These are phyloP conservation scores for Ambrosiella xylebori DNA, from an alignment of 2,329 filamentous ascomycete genomes.

Conservation along the genomic window DNA sequence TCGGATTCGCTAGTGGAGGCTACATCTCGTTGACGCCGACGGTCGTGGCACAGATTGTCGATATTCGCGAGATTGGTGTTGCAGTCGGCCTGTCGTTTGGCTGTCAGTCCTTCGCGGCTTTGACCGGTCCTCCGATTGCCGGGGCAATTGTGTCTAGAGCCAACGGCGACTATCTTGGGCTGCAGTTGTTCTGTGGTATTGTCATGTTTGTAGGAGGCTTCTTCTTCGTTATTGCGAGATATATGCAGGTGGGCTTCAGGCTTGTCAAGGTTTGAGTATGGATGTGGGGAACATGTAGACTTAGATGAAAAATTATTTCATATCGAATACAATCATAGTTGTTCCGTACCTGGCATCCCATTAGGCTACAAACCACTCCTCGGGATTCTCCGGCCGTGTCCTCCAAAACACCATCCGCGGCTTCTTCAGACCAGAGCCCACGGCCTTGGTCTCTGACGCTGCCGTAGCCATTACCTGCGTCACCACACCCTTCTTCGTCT, in stretches of 20 bases:
- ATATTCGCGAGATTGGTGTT: slow-evolving; percentile 51
- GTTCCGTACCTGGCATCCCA: too few species aligned
- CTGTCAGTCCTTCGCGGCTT: slow-evolving; percentile 42
- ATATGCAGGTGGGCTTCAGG: slow-evolving; percentile 22
- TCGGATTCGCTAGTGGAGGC: slow-evolving; percentile 51
- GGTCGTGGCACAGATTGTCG: slow-evolving; percentile 52
- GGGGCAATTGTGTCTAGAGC: slow-evolving; percentile 39
- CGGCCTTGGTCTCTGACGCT: too few species aligned
- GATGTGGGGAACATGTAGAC: too few species aligned
- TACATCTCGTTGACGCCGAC: slow-evolving; percentile 47
- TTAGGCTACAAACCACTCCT: too few species aligned
- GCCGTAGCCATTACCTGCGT: too few species aligned
- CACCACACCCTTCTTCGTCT: too few species aligned
- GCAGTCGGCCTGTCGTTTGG: slow-evolving; percentile 48
- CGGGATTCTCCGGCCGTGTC: too few species aligned
- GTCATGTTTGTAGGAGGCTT: slow-evolving; percentile 22
- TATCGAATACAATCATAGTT: too few species aligned
- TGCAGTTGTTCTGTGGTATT: slow-evolving; percentile 50
- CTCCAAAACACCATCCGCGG: too few species aligned
- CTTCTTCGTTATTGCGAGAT: slow-evolving; percentile 20
- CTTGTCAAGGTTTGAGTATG: slow-evolving; percentile 19
- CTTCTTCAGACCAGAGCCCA: too few species aligned
- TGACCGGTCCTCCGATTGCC: slow-evolving; percentile 51
- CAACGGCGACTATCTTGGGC: slow-evolving; percentile 35
- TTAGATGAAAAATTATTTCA: too few species aligned